Evolutionary conservation across 805 yeast genomes (phyloP), one percentile per base, ranked within the genome.

Genomic region (Kuraishia hungarica): DNA sequence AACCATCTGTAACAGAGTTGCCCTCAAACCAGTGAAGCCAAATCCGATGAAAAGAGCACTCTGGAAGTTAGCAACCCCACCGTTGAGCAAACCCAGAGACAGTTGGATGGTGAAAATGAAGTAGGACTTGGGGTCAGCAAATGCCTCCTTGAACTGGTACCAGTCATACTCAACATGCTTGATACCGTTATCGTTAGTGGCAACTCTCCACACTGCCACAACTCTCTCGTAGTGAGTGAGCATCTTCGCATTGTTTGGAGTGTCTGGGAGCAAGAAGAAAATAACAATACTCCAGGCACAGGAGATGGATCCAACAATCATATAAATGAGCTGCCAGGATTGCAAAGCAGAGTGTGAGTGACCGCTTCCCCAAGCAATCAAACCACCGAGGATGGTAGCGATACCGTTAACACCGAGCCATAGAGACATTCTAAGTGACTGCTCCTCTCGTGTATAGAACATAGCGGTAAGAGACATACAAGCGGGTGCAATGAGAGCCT

Each of bases 271-370:
- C 53, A 62, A 66, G 60, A 52, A 73, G 19, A 64, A 51, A 39
- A 65, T 55, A 17, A 61, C 58, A 53, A 63, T 58, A 57, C 64
- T 60, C 67, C 67, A 66, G 11, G 77, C 62, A 6, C 83, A 66
- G 2, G 89, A 84, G 55, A 82, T 73, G 7, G 74, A 64, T 17
- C 94, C 96, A 48, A 80, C 76, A 29, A 84, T 72, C 51, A 87
- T 68, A 63, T 78, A 87, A 2, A 84, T 65, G 15, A 81, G 64
- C 62, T 79, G 82, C 92, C 92, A 87, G 2, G 84, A 73, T 2
- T 67, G 72, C 4, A 82, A 67, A 26, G 72, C 53, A 64, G 74
- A 79, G 8, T 63, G 53, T 15, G 65, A 69, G 60, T 77, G 71
- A 57, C 57, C 73, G 68, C 53, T 79, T 61, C 84, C 86, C 60